These are phyloP conservation scores for Thraustochytrium sp. DNA, from an alignment of 352 stramenopile genomes.

Conservation along the genomic window DNA sequence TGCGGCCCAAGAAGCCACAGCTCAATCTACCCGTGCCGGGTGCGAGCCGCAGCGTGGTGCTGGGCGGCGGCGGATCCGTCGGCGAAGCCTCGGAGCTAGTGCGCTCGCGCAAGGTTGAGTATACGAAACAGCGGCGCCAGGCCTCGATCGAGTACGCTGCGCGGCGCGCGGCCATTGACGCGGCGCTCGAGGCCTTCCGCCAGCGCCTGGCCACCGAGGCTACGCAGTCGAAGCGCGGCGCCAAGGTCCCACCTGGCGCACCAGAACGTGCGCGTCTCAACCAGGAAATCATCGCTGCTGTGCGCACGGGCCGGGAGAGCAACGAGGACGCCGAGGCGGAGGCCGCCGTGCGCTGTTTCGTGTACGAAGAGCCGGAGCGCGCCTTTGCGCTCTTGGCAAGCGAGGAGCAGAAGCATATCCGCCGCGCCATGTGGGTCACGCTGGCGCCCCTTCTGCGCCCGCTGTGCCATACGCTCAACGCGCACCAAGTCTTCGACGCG, in stretches of 20 bases:
- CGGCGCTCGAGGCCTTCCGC: not conserved
- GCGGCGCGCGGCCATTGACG: not conserved
- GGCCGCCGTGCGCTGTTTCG: not conserved
- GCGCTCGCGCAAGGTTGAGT: not conserved
- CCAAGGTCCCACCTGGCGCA: not conserved
- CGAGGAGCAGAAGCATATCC: constrained; percentile 4
- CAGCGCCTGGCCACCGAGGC: not conserved
- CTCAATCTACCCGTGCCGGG: not conserved
- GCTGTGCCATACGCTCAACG: constrained; percentile 23
- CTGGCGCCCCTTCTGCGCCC: constrained; percentile 6
- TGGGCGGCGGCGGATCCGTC: not conserved
- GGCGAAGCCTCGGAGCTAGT: not conserved
- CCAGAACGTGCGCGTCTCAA: not conserved
- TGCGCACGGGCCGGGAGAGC: not conserved
- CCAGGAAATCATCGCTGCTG: not conserved
- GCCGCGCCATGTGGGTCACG: not conserved
- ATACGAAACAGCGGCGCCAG: not conserved
- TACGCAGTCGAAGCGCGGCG: not conserved
- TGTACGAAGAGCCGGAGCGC: not conserved
- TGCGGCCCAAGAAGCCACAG: not conserved
- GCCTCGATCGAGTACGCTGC: not conserved
- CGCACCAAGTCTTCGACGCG: constrained; percentile 34
- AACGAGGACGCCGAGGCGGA: not conserved
- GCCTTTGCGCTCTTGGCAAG: not conserved
- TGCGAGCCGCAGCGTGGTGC: not conserved